Evolutionary conservation across 2,329 filamentous ascomycete species (phyloP).

Genomic region (Myriosclerotinia duriaeana): DNA sequence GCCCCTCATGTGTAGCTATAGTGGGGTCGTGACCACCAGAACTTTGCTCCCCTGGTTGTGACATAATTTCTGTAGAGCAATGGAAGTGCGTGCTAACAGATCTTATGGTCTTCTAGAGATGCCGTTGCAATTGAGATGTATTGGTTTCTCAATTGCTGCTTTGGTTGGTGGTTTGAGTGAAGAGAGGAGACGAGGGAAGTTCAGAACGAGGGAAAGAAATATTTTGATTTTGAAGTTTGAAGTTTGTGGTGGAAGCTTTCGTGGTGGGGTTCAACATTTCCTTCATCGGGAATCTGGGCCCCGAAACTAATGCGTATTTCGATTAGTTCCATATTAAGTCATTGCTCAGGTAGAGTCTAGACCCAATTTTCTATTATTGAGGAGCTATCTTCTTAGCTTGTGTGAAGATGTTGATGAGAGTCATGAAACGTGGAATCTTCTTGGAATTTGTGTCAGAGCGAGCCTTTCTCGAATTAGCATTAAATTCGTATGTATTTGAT

Average conservation of each 20-base stretch:
- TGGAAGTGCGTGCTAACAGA: conserved; percentile 40
- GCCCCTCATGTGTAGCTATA: conserved; percentile 8
- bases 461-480: neutral
- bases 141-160: conserved; percentile 12
- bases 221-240: conserved; percentile 12
- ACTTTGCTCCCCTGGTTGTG: conserved; percentile 29
- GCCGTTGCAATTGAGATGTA: neutral
- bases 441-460: conserved; percentile 4
- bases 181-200: neutral
- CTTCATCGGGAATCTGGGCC: neutral
- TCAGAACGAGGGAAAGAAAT: neutral
- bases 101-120: conserved; percentile 1
- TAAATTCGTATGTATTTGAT: neutral
- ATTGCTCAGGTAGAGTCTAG: conserved; percentile 8
- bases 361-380: conserved; percentile 13
- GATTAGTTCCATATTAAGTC: conserved; percentile 9
- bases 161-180: neutral
- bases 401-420: neutral
- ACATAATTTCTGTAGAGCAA: conserved; percentile 38
- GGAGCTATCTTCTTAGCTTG: conserved; percentile 2
- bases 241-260: conserved; percentile 2
- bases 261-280: conserved; percentile 22
- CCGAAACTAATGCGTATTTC: conserved; percentile 18
- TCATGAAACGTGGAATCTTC: neutral
- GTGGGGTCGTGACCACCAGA: conserved; percentile 24